Percentiles rank a stretch among this genome's conserved stretches.
Conservation (phyloP, 441 rosid species). For the Isatis lusitanica region DNA sequence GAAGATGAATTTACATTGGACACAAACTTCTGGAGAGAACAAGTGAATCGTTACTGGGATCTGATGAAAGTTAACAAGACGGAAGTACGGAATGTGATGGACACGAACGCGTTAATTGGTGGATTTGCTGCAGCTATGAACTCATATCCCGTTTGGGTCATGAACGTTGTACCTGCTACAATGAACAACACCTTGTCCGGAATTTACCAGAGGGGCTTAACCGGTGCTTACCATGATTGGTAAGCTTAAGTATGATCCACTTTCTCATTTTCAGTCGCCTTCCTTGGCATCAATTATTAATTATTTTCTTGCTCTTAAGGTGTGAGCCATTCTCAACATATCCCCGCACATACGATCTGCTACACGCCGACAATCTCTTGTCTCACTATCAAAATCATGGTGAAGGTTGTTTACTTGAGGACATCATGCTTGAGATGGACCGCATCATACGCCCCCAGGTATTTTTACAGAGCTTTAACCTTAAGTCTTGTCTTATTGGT, state of each 20-base stretch:
- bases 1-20: slow-evolving; percentile 56
- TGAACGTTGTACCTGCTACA: slow-evolving; percentile 75
- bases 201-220: slow-evolving; percentile 77
- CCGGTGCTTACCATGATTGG: slow-evolving; percentile 92
- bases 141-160: slow-evolving; percentile 84
- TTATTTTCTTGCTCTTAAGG: slow-evolving; percentile 40
- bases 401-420: slow-evolving; percentile 74
- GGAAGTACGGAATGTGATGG: slow-evolving; percentile 83
- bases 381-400: slow-evolving; percentile 50
- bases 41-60: slow-evolving; percentile 69
- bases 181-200: slow-evolving; percentile 72
- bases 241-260: slow-evolving; percentile 38
- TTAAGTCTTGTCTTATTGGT: background rate
- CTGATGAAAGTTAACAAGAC: slow-evolving; percentile 56
- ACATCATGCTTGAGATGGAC: slow-evolving; percentile 93
- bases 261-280: background rate
- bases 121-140: slow-evolving; percentile 83
- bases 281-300: background rate
- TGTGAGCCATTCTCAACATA: slow-evolving; percentile 95
- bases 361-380: slow-evolving; percentile 74
- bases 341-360: slow-evolving; percentile 84
- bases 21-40: slow-evolving; percentile 71
- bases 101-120: slow-evolving; percentile 81
- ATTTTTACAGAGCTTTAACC: slow-evolving; percentile 11
- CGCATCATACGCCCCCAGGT: slow-evolving; percentile 89